Conservation (phyloP, 73 alveolate genomes). For the Paramecium caudatum region DNA sequence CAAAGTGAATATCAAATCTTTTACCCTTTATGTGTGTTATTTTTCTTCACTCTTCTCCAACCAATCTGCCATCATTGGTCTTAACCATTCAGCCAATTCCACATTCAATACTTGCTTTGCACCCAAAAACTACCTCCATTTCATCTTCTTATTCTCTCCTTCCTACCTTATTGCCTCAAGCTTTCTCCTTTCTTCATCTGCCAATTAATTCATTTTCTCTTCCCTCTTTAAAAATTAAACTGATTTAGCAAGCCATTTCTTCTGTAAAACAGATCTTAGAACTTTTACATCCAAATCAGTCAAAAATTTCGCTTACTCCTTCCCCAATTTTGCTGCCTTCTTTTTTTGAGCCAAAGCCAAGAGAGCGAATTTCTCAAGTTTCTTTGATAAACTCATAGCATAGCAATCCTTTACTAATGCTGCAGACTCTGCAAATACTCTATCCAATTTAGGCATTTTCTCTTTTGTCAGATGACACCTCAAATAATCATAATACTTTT, state of each 20-base stretch:
- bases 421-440: neutral
- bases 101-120: conserved; percentile 17
- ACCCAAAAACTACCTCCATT: conserved; percentile 21
- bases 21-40: neutral
- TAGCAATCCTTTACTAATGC: neutral
- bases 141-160: neutral
- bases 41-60: conserved; percentile 47
- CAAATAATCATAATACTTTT: neutral
- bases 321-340: conserved; percentile 28
- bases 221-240: conserved; percentile 21
- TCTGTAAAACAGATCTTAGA: neutral
- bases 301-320: conserved; percentile 2
- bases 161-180: neutral
- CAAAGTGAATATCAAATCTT: neutral
- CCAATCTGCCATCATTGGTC: conserved; percentile 57
- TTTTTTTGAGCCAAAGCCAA: neutral
- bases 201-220: conserved; percentile 21
- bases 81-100: conserved; percentile 23
- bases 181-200: conserved; percentile 23
- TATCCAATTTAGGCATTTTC: neutral
- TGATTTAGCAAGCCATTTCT: conserved; percentile 18
- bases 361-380: neutral
- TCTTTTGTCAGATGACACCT: neutral
- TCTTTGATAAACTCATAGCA: neutral
- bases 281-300: neutral